Evolutionary conservation across 352 stramenopile species (phyloP), one percentile per base, ranked within the genome.

Genomic region (Pythium aquatile): DNA sequence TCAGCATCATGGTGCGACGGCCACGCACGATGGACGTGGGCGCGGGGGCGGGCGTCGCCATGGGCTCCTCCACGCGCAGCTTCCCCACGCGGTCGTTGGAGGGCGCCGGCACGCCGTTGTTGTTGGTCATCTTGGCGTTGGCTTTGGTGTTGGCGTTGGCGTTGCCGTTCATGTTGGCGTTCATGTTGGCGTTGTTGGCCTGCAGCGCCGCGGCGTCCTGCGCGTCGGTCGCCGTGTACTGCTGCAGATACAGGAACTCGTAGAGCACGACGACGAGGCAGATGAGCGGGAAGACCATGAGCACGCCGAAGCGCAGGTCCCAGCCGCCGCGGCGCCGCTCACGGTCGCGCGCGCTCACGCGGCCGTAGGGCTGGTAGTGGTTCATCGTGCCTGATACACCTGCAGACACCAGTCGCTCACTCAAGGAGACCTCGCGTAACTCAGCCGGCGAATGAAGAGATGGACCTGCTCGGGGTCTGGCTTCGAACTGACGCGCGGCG

Each of bases 241-340:
- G 77, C 66, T 91, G 84, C 44, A 93, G 70, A 48, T 90, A 91
- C 32, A 89, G 74, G 56, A 93, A 86, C 65, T 93, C 84, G 65
- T 93, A 91, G 63, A 90, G 75, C 55, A 93, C 78, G 56, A 91
- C 75, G 35, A 90, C 62, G 55, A 93, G 77, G 68, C 81, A 91
- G 42, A 87, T 72, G 51, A 80, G 40, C 17, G 81, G 84, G 58
- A 93, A 83, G 35, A 89, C 59, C 72, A 93, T 85, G 68, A 92
- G 72, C 16, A 88, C 61, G 29, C 64, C 74, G 57, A 87, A 77
- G 52, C 81, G 79, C 58, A 83, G 54, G 65, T 88, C 70, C 78
- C 73, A 87, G 2, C 72, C 70, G 37, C 66, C 72, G 7, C 35
- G 35, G 44, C 42, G 44, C 17, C 55, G 60, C 33, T 46, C 37